Evolutionary conservation across 441 rosid species (phyloP).

Genomic region (Erodium moschatum): DNA sequence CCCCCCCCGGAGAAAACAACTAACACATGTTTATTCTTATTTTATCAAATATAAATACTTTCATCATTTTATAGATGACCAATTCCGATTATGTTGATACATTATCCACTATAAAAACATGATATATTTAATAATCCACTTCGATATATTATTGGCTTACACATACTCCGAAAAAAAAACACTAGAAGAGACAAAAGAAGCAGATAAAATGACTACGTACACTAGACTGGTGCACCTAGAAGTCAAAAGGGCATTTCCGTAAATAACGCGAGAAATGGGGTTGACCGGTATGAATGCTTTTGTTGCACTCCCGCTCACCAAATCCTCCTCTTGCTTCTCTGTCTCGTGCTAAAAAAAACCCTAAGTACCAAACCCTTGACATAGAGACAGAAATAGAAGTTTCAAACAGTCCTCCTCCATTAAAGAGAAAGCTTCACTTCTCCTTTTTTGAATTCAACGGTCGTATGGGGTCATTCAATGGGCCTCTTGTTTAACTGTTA

Average conservation of each 20-base stretch:
- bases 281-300: neutral
- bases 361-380: conserved; percentile 1
- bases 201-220: neutral
- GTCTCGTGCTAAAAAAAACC: neutral
- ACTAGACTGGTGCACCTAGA: neutral
- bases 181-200: neutral
- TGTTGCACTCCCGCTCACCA: neutral
- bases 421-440: neutral
- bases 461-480: neutral
- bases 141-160: too few relatives aligned
- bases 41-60: too few relatives aligned
- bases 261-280: neutral
- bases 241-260: neutral
- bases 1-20: too few relatives aligned
- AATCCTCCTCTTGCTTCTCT: neutral
- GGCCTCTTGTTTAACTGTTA: neutral
- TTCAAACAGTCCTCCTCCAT: neutral
- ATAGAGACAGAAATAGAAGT: neutral
- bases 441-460: conserved; percentile 7
- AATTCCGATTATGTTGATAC: too few relatives aligned
- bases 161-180: too few relatives aligned
- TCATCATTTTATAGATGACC: too few relatives aligned
- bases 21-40: too few relatives aligned
- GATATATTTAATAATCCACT: too few relatives aligned
- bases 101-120: too few relatives aligned